Percentiles rank a stretch among this genome's conserved stretches.
These are phyloP conservation scores for Miscanthus lutarioriparius DNA, from an alignment of 176 grass and related monocot genomes.

Conservation along the genomic window DNA sequence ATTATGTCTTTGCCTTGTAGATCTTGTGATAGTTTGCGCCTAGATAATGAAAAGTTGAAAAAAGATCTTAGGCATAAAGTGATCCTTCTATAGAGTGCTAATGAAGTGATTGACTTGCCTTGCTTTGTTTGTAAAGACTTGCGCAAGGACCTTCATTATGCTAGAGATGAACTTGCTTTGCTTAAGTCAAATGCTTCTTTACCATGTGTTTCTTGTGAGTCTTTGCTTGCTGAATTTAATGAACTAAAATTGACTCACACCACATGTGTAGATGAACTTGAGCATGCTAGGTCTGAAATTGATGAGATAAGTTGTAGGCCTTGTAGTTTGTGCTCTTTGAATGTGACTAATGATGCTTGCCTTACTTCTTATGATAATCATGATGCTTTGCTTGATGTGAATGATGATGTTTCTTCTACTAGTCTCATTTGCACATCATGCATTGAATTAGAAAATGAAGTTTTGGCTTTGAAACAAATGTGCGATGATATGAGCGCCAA, in stretches of 20 bases:
- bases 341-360: neutral
- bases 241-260: neutral
- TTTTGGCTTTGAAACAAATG: neutral
- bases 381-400: neutral
- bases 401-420: neutral
- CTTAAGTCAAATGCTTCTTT: too few species aligned
- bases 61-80: too few species aligned
- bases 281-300: neutral
- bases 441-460: neutral
- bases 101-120: too few species aligned
- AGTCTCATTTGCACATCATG: neutral
- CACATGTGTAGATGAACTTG: neutral
- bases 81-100: too few species aligned
- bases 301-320: neutral
- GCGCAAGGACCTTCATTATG: too few species aligned
- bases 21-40: too few species aligned
- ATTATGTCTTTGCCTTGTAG: too few species aligned
- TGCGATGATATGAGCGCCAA: neutral
- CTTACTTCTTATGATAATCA: neutral
- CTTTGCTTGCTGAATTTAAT: neutral
- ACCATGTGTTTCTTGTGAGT: neutral
- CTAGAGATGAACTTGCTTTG: too few species aligned
- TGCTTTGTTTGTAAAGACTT: too few species aligned
- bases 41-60: too few species aligned
- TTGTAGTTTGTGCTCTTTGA: neutral